Base-by-base conservation (phyloP, 1,284 basidiomycete genomes). In the Schizophyllum amplum region DNA sequence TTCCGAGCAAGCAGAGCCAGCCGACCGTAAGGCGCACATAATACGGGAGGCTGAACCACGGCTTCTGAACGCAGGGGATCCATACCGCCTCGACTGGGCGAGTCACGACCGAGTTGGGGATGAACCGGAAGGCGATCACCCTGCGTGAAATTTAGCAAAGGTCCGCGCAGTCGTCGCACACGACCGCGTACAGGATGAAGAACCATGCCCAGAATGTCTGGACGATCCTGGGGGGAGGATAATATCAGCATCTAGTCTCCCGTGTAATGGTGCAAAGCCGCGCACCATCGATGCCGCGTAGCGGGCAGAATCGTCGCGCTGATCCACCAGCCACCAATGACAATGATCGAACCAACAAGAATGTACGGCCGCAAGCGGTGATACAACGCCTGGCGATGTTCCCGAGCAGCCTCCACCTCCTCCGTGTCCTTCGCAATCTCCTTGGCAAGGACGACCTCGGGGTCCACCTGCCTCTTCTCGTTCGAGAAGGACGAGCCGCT, bases 311-410 rank as follows among this genome's bases (percentile, higher is more conserved):
- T 67, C 0, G 80, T 90, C 4, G 88, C 70, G 59, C 83, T 86
- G 53, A 91, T 83, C 90, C 90, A 92, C 90, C 90, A 91, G 50
- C 80, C 87, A 51, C 90, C 71, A 61, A 91, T 88, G 50, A 84
- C 66, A 21, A 75, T 67, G 9, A 83, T 84, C 0, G 83, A 59
- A n/a, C 62, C 77, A 47, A 68, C 68, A 47, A 90, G 72, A 57
- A 83, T 71, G 67, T 77, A 72, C n/a, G 75, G 75, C 9, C 72
- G 69, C 59, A 64, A 67, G 63, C 67, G 68, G 51, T 55, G 54
- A 59, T 69, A 68, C 5, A 69, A 27, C 23, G 48, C 55, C 20
- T 58, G 57, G 47, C 57, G 58, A 6, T 57, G 56, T 47, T 57
- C 54, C 22, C 57, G 61, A 20, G 58, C 59, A 23, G 59, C 61